Evolutionary conservation across 179 eudicot species (phyloP).

Genomic region (Silene noctiflora): DNA sequence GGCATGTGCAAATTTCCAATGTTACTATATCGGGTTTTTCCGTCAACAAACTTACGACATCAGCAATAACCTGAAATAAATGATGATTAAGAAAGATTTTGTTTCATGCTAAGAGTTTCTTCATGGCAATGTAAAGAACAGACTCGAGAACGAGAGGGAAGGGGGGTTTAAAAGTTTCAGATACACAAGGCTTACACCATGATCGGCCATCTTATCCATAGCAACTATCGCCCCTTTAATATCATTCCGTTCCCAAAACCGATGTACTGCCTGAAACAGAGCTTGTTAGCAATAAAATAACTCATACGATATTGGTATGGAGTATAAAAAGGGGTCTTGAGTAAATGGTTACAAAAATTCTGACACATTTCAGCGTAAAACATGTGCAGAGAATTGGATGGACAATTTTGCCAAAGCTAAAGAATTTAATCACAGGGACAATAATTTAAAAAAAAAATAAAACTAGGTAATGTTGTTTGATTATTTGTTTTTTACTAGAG

Average conservation of each 20-base stretch:
- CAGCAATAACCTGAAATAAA: conserved; percentile 74
- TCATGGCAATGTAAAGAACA: not conserved
- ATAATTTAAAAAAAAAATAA: not conserved
- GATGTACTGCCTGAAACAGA: conserved; percentile 56
- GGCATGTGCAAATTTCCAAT: conserved; percentile 69
- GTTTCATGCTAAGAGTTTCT: conserved; percentile 6
- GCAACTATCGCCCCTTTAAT: conserved; percentile 76
- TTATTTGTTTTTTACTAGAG: not conserved
- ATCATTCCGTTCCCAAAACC: conserved; percentile 85
- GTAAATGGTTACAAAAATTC: not conserved
- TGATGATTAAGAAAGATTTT: conserved; percentile 15
- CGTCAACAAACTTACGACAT: conserved; percentile 62
- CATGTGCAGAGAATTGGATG: not conserved
- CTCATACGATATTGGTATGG: not conserved
- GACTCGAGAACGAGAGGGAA: not conserved
- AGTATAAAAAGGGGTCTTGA: not conserved
- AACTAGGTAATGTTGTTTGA: too few species aligned
- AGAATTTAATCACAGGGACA: not conserved
- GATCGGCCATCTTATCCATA: conserved; percentile 83
- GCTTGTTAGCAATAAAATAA: not conserved
- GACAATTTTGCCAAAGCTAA: not conserved
- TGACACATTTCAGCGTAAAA: not conserved
- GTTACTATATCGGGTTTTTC: conserved; percentile 77
- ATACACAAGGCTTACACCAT: conserved; percentile 60
- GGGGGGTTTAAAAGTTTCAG: not conserved